Base-by-base conservation (phyloP, 1,139 yeast genomes). In the Ogataea hybrid region DNA sequence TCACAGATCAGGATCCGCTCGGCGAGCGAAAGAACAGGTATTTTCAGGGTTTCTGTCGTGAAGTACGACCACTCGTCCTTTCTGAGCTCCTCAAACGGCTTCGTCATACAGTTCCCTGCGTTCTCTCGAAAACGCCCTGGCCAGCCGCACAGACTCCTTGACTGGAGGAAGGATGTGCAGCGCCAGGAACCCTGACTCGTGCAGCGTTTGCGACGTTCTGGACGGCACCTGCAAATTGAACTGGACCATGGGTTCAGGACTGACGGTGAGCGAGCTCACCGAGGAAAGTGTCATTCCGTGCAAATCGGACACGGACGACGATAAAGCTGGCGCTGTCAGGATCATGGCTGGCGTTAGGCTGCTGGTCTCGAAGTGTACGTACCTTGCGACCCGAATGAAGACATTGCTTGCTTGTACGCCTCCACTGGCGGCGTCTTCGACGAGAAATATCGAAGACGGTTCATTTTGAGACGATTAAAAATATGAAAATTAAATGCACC, bases 151-250 rank as follows among this genome's bases (percentile, higher is more conserved):
- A 1, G 86, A 70, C 14, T 65, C 63, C 0, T 58, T 45, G 0
- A 74, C 68, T 0, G 95, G 89, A 5, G 79, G 77, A 52, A 89
- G 64, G 23, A 87, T 61, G 62, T 89, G 96, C n/a, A 89, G 66
- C 1, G 94, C 95, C 54, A 87, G 72, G 41, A 63, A 61, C 30
- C 70, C 67, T 43, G 72, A 64, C 8, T 70, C 65, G 54, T 84
- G 89, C 35, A 89, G 65, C 16, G 77, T 70, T 11, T 68, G 67
- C 0, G 94, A 81, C 0, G 96, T 88, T 37, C 81, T 74, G 6
- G 95, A 84, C 0, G 96, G 96, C 21, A 81, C 66, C 63, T 86
- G 95, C 40, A 89, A 68, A 58, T 88, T 89, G 65, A 89, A 88
- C 55, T 85, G 92, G 2, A 89, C 59, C 43, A 86, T 62, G 1